Evolutionary conservation across 1,284 basidiomycete species (phyloP).

Genomic region (Cryptococcus deneoformans): DNA sequence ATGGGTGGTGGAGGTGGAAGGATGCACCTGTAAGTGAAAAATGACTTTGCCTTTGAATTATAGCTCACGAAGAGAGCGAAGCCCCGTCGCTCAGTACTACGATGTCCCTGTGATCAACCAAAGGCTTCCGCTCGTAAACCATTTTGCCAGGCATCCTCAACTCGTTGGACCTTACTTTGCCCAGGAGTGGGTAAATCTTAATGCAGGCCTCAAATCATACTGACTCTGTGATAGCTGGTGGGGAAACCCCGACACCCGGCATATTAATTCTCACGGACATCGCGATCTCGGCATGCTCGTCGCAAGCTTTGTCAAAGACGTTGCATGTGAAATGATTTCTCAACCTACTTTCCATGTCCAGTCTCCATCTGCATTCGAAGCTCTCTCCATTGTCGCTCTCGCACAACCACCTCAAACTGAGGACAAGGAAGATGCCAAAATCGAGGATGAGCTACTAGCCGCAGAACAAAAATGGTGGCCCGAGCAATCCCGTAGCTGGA

Average conservation of each 20-base stretch:
- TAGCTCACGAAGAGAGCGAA: not conserved
- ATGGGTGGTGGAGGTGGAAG: constrained; percentile 49
- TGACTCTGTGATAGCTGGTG: constrained; percentile 29
- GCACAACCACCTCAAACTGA: not conserved
- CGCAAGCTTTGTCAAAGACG: constrained; percentile 39
- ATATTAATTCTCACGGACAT: constrained; percentile 45
- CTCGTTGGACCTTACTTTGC: constrained; percentile 45
- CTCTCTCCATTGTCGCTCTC: not conserved
- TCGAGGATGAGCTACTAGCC: constrained; percentile 3
- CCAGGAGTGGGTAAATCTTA: constrained; percentile 27
- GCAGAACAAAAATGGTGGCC: constrained; percentile 22
- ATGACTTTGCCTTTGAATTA: not conserved
- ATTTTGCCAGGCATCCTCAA: constrained; percentile 46
- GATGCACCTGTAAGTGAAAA: constrained; percentile 37
- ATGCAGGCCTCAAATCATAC: not conserved
- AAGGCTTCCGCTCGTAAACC: constrained; percentile 41
- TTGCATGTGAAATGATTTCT: constrained; percentile 34
- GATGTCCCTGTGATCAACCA: constrained; percentile 48
- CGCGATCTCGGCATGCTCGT: constrained; percentile 40
- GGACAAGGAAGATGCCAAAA: constrained; percentile 2
- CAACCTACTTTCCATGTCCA: constrained; percentile 17
- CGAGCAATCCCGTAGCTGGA: constrained; percentile 24
- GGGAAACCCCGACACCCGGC: constrained; percentile 43
- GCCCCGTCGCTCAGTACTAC: constrained; percentile 47
- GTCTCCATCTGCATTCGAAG: not conserved